phyloP scores from a whole-genome alignment of 257 asterid genomes.

The Craterostigma plantagineum region DNA sequence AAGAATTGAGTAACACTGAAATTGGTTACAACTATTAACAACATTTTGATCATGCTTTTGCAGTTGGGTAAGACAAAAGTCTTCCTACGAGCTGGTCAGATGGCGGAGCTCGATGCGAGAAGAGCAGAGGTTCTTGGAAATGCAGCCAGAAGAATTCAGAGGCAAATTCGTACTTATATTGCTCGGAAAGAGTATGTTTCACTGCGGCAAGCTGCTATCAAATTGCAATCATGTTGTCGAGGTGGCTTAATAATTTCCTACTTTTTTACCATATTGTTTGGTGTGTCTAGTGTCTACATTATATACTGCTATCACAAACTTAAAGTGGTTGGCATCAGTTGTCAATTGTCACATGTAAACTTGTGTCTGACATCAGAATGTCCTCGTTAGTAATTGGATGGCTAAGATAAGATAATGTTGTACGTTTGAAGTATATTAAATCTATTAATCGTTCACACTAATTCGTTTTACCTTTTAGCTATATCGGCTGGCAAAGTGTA shows the following conservation, averaged over 20 bases:
- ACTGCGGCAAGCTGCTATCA: constrained; percentile 65
- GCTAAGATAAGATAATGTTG: too few relatives aligned
- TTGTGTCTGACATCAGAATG: neutral
- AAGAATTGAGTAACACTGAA: too few relatives aligned
- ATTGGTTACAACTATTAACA: too few relatives aligned
- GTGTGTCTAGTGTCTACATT: neutral
- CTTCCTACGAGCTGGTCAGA: constrained; percentile 98
- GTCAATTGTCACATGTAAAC: too few relatives aligned
- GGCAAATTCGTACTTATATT: constrained; percentile 84
- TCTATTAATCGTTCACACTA: neutral
- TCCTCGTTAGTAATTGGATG: too few relatives aligned
- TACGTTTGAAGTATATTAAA: too few relatives aligned
- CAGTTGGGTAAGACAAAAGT: constrained; percentile 96
- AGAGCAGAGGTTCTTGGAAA: constrained; percentile 96
- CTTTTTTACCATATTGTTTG: too few relatives aligned
- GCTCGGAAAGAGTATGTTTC: constrained; percentile 70
- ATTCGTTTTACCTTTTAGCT: constrained; percentile 13
- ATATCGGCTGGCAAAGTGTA: constrained; percentile 73
- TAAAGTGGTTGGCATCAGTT: too few relatives aligned
- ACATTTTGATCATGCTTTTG: constrained; percentile 8
- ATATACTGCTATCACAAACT: too few relatives aligned
- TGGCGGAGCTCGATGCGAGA: constrained; percentile 96
- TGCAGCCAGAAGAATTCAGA: constrained; percentile 89
- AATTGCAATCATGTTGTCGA: constrained; percentile 96
- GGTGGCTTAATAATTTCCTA: constrained; percentile 25